Evolutionary conservation across 202 grass and related monocot genomes (phyloP).

Genomic region (Schoenoplectus tabernaemontani): DNA sequence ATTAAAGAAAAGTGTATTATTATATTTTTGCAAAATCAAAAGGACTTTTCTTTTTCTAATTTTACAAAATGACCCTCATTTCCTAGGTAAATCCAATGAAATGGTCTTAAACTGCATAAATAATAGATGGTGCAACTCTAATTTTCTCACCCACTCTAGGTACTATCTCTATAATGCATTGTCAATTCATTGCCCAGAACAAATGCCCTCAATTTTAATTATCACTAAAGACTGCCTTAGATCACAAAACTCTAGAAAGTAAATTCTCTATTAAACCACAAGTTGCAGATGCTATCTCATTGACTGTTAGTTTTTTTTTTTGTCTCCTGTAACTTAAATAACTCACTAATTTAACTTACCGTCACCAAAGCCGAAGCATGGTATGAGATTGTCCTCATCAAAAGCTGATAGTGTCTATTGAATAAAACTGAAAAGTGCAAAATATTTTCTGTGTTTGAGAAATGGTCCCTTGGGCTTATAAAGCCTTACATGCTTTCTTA

Average conservation of each 20-base stretch:
- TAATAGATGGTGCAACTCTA: no score
- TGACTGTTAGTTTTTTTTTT: background rate
- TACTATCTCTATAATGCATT: no score
- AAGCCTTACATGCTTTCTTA: no score
- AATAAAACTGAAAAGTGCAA: no score
- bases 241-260: background rate
- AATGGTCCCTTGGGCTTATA: no score
- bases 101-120: slow-evolving; percentile 1
- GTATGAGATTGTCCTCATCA: slow-evolving; percentile 94
- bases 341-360: slow-evolving; percentile 33
- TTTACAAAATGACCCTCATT: background rate
- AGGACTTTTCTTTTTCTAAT: background rate
- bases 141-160: no score
- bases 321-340: background rate
- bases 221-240: background rate
- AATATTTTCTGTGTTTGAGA: no score
- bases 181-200: no score
- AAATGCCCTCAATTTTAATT: no score
- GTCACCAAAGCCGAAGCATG: slow-evolving; percentile 93
- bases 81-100: background rate
- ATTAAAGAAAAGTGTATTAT: slow-evolving; percentile 15
- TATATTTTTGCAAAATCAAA: background rate
- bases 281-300: background rate
- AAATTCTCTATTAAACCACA: background rate
- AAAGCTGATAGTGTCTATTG: slow-evolving; percentile 82